These are phyloP conservation scores for Penicillium bovifimosum DNA, from an alignment of 495 filamentous ascomycete genomes.

Conservation along the genomic window DNA sequence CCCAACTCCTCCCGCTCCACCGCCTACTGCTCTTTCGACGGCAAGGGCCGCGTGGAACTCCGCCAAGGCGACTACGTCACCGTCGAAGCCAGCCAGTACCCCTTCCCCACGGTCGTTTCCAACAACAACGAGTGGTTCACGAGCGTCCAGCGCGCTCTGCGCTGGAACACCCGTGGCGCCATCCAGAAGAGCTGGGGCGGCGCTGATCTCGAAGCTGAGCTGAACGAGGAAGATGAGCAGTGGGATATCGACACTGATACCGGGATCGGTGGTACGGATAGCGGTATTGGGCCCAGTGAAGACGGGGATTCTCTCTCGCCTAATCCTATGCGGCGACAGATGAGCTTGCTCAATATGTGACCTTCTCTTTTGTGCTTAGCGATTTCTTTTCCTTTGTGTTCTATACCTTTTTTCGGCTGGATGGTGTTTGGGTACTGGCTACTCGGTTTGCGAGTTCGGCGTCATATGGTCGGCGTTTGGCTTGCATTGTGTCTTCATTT, in stretches of 20 bases:
- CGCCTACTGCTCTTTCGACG: constrained; percentile 94
- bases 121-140: constrained; percentile 85
- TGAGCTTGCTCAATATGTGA: constrained; percentile 54
- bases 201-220: constrained; percentile 26
- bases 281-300: constrained; percentile 49
- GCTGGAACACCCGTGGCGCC: constrained; percentile 87
- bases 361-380: background rate
- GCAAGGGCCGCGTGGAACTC: constrained; percentile 89
- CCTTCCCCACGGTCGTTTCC: constrained; percentile 87
- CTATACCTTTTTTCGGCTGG: constrained; percentile 1
- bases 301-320: constrained; percentile 56
- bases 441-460: background rate
- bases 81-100: constrained; percentile 88
- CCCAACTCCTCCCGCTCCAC: constrained; percentile 80
- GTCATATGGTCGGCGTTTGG: constrained; percentile 3
- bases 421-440: background rate
- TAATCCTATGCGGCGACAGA: constrained; percentile 62
- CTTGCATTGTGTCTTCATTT: background rate
- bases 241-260: constrained; percentile 81
- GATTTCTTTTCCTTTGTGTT: constrained; percentile 2
- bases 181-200: constrained; percentile 76
- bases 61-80: constrained; percentile 89
- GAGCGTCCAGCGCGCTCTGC: constrained; percentile 78
- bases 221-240: constrained; percentile 40
- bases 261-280: constrained; percentile 48